Base-by-base conservation (phyloP, 2,329 filamentous ascomycete species). In the Aspergillus japonicus region DNA sequence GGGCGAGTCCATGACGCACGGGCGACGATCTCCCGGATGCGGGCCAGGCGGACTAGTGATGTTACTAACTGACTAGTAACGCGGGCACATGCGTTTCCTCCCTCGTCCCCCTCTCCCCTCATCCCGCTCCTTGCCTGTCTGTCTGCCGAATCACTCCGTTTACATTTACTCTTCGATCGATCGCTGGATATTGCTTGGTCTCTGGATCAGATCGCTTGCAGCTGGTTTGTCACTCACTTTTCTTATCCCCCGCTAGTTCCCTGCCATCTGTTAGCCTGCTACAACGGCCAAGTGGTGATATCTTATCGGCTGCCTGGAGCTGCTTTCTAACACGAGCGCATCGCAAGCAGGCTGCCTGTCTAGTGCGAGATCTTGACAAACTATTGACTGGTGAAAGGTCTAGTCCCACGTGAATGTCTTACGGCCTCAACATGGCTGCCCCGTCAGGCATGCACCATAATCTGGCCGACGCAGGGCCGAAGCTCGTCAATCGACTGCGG, bases 401-500 rank as follows among this genome's bases (percentile, higher is more conserved):
- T 14, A 21, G 52, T 48, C 56, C 53, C 47, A 56, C 52, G 59
- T 52, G 61, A 53, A 47, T 51, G n/a, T 52, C 47, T 57, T 35
- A 44, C 51, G 42, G 39, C n/a, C 49, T 57, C 60, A 67, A 29
- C 31, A 75, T 74, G 71, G 66, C 70, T 23, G 64, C 68, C 50
- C 57, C 64, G 24, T 68, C 67, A 52, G 63, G 61, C 42, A 69
- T 71, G 61, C 73, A 71, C 59, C 69, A 63, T 21, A 67, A 71
- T 31, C 61, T 58, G n/a, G 54, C 66, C 6, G 71, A 67, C 5
- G 51, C 60, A 24, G 66, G 64, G 31, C 66, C 67, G 12, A 73
- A 73, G 61, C 75, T 87, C 60, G 74, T 74, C 39, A 89, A 89
- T 70, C 80, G 83, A 64, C 81, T 87, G 58, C 77, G 73, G 54